These are phyloP conservation scores for Purpureocillium takamizusanense DNA, from an alignment of 2,329 filamentous ascomycete genomes.

Conservation along the genomic window DNA sequence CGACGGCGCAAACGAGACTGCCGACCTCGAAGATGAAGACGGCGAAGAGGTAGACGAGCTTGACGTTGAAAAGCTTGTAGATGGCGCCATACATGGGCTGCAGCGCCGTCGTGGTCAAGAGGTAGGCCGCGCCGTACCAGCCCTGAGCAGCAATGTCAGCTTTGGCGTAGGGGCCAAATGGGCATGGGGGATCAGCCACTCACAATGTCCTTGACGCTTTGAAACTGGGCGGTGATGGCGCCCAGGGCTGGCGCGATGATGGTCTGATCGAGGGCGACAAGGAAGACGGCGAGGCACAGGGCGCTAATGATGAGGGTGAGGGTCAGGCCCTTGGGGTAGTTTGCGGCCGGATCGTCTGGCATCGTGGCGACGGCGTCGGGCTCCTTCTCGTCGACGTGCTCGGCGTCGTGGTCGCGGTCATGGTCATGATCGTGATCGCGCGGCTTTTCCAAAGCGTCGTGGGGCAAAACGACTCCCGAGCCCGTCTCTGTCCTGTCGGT, in stretches of 20 bases:
- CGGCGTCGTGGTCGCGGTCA: conserved; percentile 6
- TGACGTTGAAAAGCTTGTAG: conserved; percentile 41
- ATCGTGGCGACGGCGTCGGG: conserved; percentile 3
- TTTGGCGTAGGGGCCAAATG: too few species aligned
- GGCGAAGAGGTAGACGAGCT: conserved; percentile 31
- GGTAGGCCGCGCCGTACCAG: conserved; percentile 42
- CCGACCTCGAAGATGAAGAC: conserved; percentile 35
- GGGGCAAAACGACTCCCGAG: conserved; percentile 13
- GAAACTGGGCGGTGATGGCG: conserved; percentile 37
- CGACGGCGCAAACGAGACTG: conserved; percentile 33
- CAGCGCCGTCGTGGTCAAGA: conserved; percentile 39
- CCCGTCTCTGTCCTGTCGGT: conserved; percentile 21
- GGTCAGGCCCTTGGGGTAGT: conserved; percentile 30
- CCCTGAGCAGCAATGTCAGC: conserved; percentile 18
- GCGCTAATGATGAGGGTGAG: conserved; percentile 32
- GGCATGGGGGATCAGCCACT: neutral
- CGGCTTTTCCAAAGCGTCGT: conserved; percentile 3
- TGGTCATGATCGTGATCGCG: neutral
- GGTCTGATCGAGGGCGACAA: conserved; percentile 42
- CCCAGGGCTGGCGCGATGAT: conserved; percentile 44
- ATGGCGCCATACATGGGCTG: conserved; percentile 40
- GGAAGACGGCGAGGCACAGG: conserved; percentile 36
- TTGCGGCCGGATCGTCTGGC: conserved; percentile 8
- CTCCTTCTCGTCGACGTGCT: neutral
- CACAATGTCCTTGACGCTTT: conserved; percentile 36